These are phyloP conservation scores for Coemansia sp. DNA, from an alignment of 192 early-diverging fungal genomes.

Conservation along the genomic window DNA sequence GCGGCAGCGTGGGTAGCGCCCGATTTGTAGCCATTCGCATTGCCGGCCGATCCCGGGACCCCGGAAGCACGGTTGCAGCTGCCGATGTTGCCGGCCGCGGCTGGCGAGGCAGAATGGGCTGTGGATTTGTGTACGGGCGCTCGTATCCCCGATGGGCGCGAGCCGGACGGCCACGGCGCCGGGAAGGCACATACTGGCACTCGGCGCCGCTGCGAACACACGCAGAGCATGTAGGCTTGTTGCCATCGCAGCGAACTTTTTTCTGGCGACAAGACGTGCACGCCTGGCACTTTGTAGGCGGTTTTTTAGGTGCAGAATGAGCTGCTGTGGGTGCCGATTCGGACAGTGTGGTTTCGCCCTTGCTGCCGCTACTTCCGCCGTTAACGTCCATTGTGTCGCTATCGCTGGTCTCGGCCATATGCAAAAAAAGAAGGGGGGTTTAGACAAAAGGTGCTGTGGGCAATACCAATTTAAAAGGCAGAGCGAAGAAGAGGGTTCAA, in stretches of 20 bases:
- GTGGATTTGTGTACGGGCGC: constrained; percentile 44
- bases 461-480: too few relatives aligned
- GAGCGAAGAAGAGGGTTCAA: too few relatives aligned
- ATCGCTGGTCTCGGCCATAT: constrained; percentile 47
- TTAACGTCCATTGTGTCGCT: constrained; percentile 35
- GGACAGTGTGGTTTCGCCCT: constrained; percentile 13
- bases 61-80: not conserved
- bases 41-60: constrained; percentile 17
- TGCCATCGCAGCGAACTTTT: constrained; percentile 54
- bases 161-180: constrained; percentile 49
- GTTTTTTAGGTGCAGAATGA: constrained; percentile 19
- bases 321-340: constrained; percentile 8
- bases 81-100: constrained; percentile 12
- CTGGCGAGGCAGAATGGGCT: constrained; percentile 53
- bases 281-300: constrained; percentile 50
- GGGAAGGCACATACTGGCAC: constrained; percentile 52
- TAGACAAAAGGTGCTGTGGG: too few relatives aligned
- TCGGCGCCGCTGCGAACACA: constrained; percentile 38
- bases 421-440: not conserved
- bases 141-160: constrained; percentile 50
- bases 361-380: constrained; percentile 12
- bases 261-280: constrained; percentile 55
- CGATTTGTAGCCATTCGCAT: constrained; percentile 16
- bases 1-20: constrained; percentile 42
- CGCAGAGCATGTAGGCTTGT: constrained; percentile 48